Evolutionary conservation across 2,329 filamentous ascomycete species (phyloP).

Genomic region (Talaromyces marneffei): DNA sequence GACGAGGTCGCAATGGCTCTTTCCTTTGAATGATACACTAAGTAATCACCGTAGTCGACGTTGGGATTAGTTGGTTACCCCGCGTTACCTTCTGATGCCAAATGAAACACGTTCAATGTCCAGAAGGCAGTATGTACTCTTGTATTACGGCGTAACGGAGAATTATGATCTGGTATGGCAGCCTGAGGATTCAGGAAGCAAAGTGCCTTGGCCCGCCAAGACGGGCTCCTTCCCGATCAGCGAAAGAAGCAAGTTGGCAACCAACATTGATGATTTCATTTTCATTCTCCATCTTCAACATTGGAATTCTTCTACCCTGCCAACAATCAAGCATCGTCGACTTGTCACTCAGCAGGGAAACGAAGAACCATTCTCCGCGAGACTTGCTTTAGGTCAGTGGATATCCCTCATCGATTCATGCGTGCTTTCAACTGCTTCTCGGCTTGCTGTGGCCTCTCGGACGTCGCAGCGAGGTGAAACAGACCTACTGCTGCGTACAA

Average conservation of each 20-base stretch:
- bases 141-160: background rate
- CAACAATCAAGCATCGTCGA: background rate
- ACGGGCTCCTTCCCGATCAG: background rate
- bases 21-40: background rate
- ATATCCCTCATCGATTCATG: background rate
- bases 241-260: background rate
- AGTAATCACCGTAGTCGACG: background rate
- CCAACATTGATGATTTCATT: background rate
- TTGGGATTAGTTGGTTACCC: background rate
- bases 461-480: constrained; percentile 13
- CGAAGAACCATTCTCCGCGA: background rate
- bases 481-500: constrained; percentile 10
- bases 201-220: background rate
- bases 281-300: background rate
- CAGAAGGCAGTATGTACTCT: background rate
- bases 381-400: constrained; percentile 10
- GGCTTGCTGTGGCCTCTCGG: constrained; percentile 1
- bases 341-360: background rate
- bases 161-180: background rate
- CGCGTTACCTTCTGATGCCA: background rate
- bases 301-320: background rate
- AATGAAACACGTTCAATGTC: background rate
- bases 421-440: constrained; percentile 1
- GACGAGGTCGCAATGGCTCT: background rate
- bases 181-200: background rate